Evolutionary conservation across 495 filamentous ascomycete genomes (phyloP).

Genomic region (Talaromyces nanjingensis): DNA sequence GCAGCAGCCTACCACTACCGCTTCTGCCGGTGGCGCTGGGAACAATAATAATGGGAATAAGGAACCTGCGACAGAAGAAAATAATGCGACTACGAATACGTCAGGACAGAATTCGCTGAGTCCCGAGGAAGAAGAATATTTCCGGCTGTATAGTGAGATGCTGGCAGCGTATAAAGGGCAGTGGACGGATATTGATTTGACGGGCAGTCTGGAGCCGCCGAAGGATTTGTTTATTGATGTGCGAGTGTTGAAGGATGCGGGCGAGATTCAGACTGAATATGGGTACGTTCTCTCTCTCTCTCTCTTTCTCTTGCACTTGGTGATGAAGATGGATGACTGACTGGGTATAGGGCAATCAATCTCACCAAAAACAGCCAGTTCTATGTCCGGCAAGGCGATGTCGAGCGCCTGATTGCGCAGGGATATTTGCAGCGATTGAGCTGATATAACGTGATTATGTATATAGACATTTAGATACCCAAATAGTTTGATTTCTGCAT

Average conservation of each 20-base stretch:
- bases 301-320: background rate
- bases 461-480: conserved; percentile 5
- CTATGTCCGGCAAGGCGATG: conserved; percentile 93
- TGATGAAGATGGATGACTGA: background rate
- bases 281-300: conserved; percentile 53
- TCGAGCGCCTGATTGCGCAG: conserved; percentile 89
- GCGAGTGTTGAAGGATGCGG: conserved; percentile 90
- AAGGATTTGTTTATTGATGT: conserved; percentile 97
- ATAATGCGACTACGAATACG: conserved; percentile 12
- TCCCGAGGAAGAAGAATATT: conserved; percentile 96
- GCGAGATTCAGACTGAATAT: conserved; percentile 99
- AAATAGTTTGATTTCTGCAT: background rate
- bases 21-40: background rate
- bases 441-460: conserved; percentile 35
- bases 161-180: conserved; percentile 95
- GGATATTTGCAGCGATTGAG: conserved; percentile 93
- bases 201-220: conserved; percentile 89
- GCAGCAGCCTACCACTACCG: conserved; percentile 30
- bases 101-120: conserved; percentile 72
- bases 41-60: conserved; percentile 13
- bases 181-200: conserved; percentile 97
- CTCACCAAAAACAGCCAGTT: conserved; percentile 98
- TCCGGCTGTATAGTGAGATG: conserved; percentile 83
- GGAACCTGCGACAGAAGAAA: background rate
- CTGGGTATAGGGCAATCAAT: conserved; percentile 67